Evolutionary conservation across 2,329 filamentous ascomycete species (phyloP).

Genomic region (Aspergillus sp.): DNA sequence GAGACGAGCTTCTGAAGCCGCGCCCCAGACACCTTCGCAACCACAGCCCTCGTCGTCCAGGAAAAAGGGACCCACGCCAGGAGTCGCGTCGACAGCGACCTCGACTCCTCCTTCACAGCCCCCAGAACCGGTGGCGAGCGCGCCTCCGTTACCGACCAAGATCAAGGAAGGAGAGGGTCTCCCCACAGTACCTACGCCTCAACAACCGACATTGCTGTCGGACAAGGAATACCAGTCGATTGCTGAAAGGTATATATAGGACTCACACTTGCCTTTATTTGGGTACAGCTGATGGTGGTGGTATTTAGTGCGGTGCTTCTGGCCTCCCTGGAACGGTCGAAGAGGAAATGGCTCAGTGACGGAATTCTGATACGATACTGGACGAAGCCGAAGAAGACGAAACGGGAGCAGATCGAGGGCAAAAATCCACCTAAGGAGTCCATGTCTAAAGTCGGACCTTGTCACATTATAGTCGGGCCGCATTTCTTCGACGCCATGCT

Average conservation of each 20-base stretch:
- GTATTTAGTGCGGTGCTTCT: conserved; percentile 46
- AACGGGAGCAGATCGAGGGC: conserved; percentile 40
- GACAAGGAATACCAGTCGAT: conserved; percentile 52
- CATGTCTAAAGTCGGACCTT: conserved; percentile 49
- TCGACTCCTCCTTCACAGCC: conserved; percentile 20
- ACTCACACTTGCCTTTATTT: not conserved
- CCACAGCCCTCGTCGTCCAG: conserved; percentile 9
- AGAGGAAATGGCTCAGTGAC: conserved; percentile 48
- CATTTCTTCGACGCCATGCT: conserved; percentile 54
- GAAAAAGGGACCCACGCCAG: conserved; percentile 27
- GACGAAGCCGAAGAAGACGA: conserved; percentile 50
- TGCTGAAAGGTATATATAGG: conserved; percentile 42
- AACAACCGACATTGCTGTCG: conserved; percentile 39
- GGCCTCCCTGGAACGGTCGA: conserved; percentile 51
- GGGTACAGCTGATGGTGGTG: not conserved
- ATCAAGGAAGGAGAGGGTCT: conserved; percentile 47
- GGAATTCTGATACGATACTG: conserved; percentile 51
- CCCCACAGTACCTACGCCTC: conserved; percentile 46
- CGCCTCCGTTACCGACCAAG: conserved; percentile 43
- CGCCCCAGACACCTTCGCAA: conserved; percentile 16
- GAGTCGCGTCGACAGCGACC: conserved; percentile 9
- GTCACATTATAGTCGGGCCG: conserved; percentile 54
- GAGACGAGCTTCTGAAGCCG: conserved; percentile 34
- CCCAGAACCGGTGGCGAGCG: conserved; percentile 24
- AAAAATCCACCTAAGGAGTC: conserved; percentile 45